Base-by-base conservation (phyloP, 441 rosid species). In the Bocquillonia castaneifolia region DNA sequence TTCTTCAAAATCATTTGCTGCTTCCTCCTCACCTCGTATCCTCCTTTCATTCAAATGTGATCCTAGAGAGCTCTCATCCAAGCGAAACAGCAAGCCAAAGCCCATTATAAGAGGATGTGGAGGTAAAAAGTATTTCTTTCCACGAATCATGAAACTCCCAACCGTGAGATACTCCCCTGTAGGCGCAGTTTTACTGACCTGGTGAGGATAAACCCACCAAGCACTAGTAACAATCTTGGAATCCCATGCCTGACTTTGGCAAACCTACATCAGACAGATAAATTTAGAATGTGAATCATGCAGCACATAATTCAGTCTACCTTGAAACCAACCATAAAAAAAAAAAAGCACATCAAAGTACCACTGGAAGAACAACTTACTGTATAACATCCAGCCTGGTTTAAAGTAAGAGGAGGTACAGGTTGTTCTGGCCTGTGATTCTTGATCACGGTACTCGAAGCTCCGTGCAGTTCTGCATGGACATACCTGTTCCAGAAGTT, bases 171-270 rank as follows among this genome's bases (percentile, higher is more conserved):
- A 94, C 79, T 94, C 99, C 66, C 78, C 99, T 6, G 99, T 90
- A 40, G 98, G 99, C 72, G 99, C 99, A 74, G 97, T 92, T 87
- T 94, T 94, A 81, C 89, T 94, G 76, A 94, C 99, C 76, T 94
- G 99, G 79, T 85, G 88, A 77, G 97, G 98, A 77, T 88, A 85
- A 56, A 94, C 99, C 99, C 99, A 94, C 98, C 99, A 94, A 66
- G 97, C 99, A 69, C 99, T 92, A 62, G 99, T 92, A 64, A 94
- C 90, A 67, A 94, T 92, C 83, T 90, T 94, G 29, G 98, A 94
- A 80, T 94, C 92, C 99, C 99, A 94, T 53, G 98, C 99, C 76
- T 88, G 90, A 78, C 99, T 92, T 66, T 90, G 97, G 77, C 98
- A 94, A 73, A 94, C 99, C 99, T 92, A 77, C 71, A 81, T 54